These are phyloP conservation scores for Cytidiella melzeri DNA, from an alignment of 768 basidiomycete species.

Conservation along the genomic window DNA sequence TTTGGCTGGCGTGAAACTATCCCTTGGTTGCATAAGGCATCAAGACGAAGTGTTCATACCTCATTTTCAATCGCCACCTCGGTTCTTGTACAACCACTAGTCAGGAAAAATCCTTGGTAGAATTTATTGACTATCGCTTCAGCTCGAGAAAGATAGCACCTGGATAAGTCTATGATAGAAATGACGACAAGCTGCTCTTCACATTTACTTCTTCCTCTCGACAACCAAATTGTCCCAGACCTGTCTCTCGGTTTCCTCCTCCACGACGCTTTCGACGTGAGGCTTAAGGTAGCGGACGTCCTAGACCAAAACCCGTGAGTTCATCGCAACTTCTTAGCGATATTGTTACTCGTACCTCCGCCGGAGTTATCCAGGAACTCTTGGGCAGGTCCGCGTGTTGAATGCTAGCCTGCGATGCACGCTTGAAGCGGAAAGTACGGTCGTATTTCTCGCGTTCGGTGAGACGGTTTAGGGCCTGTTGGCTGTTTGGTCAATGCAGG, in stretches of 20 bases:
- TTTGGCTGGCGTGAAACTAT: too few relatives aligned
- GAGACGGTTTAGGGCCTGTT: slow-evolving; percentile 78
- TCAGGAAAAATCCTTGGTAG: too few relatives aligned
- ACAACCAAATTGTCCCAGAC: slow-evolving; percentile 79
- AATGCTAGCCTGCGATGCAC: slow-evolving; percentile 74
- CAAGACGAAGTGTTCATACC: too few relatives aligned
- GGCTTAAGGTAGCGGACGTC: slow-evolving; percentile 87
- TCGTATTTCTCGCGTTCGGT: slow-evolving; percentile 79
- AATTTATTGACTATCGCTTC: too few relatives aligned
- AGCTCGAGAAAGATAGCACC: background rate
- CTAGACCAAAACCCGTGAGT: slow-evolving; percentile 33
- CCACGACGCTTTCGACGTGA: slow-evolving; percentile 62
- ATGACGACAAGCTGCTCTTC: background rate
- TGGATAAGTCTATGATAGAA: background rate
- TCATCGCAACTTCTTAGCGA: background rate
- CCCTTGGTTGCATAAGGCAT: too few relatives aligned
- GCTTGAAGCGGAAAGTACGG: slow-evolving; percentile 83
- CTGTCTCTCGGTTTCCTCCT: slow-evolving; percentile 71
- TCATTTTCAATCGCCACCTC: too few relatives aligned
- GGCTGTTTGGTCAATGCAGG: background rate
- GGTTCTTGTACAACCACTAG: too few relatives aligned
- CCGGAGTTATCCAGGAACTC: slow-evolving; percentile 68
- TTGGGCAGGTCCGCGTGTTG: slow-evolving; percentile 77
- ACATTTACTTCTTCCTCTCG: slow-evolving; percentile 40
- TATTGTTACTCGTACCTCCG: slow-evolving; percentile 54